A percentile compares a stretch with the other conserved stretches of the same genome.
Conservation (phyloP, 306 rosid genomes). For the Vicia faba region DNA sequence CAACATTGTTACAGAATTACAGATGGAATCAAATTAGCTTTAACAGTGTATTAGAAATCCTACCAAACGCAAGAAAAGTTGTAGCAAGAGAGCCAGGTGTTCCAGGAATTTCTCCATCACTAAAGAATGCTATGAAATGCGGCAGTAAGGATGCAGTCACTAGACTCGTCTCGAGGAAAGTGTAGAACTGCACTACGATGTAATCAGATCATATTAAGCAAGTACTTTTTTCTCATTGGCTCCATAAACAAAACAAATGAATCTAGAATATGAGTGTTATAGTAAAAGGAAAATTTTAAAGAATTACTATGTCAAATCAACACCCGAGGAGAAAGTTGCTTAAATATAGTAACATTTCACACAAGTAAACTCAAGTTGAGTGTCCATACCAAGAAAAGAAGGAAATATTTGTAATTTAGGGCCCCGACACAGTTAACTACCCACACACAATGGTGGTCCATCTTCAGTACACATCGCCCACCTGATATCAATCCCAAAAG, state of each 20-base stretch:
- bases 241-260: constrained; percentile 29
- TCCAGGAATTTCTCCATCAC: constrained; percentile 94
- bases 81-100: constrained; percentile 97
- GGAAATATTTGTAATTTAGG: constrained; percentile 87
- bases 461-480: constrained; percentile 96
- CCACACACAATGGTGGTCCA: constrained; percentile 99
- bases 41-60: constrained; percentile 31
- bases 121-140: constrained; percentile 84
- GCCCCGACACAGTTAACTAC: constrained; percentile 99
- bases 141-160: constrained; percentile 89
- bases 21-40: constrained; percentile 25
- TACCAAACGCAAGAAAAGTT: constrained; percentile 97
- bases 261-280: constrained; percentile 9
- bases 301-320: constrained; percentile 18
- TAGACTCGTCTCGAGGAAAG: constrained; percentile 90
- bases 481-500: constrained; percentile 56
- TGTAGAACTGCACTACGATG: constrained; percentile 78
- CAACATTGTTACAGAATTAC: constrained; percentile 38
- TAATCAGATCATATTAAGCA: constrained; percentile 30
- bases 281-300: constrained; percentile 14
- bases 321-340: too few relatives aligned
- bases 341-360: constrained; percentile 6
- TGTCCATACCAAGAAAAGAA: constrained; percentile 85
- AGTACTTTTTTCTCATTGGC: constrained; percentile 9
- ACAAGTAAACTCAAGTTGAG: constrained; percentile 21